Evolutionary conservation across 371 early-diverging fungal genomes (phyloP).

Genomic region (Haplosporangium sp.): DNA sequence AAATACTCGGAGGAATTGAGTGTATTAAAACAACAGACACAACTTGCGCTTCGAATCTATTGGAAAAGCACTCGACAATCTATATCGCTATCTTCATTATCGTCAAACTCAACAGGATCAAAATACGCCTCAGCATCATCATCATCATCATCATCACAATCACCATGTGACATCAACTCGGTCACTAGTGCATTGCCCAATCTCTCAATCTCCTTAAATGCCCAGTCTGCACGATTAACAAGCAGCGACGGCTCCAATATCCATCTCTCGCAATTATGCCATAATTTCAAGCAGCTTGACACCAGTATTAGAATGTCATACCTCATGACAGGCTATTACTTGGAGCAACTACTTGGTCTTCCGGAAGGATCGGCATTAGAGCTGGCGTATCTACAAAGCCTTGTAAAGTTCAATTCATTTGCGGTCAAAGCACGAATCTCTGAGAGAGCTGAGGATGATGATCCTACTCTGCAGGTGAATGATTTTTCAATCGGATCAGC

Average conservation of each 20-base stretch:
- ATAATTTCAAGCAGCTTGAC: constrained; percentile 24
- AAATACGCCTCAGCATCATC: background rate
- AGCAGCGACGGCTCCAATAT: constrained; percentile 27
- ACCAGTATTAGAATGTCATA: constrained; percentile 4
- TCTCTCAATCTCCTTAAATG: background rate
- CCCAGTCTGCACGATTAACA: background rate
- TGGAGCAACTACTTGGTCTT: constrained; percentile 32
- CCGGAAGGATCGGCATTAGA: constrained; percentile 17
- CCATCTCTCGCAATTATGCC: constrained; percentile 20
- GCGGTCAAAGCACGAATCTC: constrained; percentile 28
- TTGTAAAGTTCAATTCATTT: constrained; percentile 45
- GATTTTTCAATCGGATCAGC: constrained; percentile 40
- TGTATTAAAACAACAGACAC: constrained; percentile 14
- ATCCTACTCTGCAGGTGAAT: background rate
- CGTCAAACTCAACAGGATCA: background rate
- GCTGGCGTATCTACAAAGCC: constrained; percentile 29
- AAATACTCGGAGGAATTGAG: constrained; percentile 8
- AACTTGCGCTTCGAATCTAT: constrained; percentile 29
- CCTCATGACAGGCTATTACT: constrained; percentile 35
- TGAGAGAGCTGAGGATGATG: background rate
- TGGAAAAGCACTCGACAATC: constrained; percentile 26
- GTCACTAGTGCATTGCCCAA: background rate
- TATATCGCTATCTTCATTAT: background rate
- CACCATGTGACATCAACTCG: background rate
- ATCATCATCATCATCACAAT: background rate